phyloP scores from a whole-genome alignment of 192 early-diverging fungal species.

The Coemansia sp. region DNA sequence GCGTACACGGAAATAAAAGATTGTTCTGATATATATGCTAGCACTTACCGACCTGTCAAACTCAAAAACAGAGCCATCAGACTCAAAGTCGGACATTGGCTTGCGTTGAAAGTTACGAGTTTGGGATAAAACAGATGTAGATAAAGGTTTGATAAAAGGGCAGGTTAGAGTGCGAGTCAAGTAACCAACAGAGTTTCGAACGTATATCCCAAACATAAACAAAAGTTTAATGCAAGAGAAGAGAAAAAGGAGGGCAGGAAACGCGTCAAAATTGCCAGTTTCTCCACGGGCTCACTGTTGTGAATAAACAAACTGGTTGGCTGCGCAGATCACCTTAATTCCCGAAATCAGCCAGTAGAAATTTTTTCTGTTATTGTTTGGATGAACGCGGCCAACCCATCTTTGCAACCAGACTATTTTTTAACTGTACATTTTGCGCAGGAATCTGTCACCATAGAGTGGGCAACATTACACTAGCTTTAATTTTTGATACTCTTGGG shows the following conservation, averaged over 20 bases:
- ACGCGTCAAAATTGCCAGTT: background rate
- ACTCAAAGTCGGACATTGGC: slow-evolving; percentile 48
- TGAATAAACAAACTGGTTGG: background rate
- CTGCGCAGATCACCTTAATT: slow-evolving; percentile 1
- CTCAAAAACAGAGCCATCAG: slow-evolving; percentile 44
- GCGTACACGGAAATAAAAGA: background rate
- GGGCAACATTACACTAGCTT: background rate
- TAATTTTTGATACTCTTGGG: no score
- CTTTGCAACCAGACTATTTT: background rate
- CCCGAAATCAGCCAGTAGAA: background rate
- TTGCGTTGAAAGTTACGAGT: background rate
- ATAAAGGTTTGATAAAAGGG: slow-evolving; percentile 5
- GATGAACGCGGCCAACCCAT: background rate
- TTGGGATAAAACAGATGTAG: background rate
- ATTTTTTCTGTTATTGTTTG: background rate
- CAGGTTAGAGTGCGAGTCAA: background rate
- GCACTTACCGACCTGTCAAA: slow-evolving; percentile 17
- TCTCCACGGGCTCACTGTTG: background rate
- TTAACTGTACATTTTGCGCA: slow-evolving; percentile 1
- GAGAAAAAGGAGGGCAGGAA: background rate
- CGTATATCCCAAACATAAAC: background rate
- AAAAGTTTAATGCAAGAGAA: background rate
- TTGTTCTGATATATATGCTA: background rate
- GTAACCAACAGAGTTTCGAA: background rate
- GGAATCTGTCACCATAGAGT: slow-evolving; percentile 3